Evolutionary conservation across 129 eudicot genomes (phyloP), one percentile per base, ranked within the genome.

Genomic region (Flaveria brownii): DNA sequence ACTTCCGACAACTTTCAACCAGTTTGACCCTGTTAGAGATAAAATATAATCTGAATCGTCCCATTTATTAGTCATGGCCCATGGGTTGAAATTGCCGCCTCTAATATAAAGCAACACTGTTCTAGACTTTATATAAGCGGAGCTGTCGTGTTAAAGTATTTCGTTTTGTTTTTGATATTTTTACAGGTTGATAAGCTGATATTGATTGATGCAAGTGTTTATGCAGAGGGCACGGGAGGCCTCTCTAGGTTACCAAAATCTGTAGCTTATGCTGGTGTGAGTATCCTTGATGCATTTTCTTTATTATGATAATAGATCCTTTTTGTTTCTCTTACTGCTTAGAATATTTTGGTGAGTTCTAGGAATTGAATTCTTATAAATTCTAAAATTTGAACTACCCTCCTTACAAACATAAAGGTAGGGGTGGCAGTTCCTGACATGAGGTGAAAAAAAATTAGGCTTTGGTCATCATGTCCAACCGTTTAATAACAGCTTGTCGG

Each of bases 151-250:
- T 57, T 43, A 22, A 67, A 55, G 39, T 66, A 18, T 71, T 69
- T 74, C 2, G 46, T 15, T 60, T 76, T n/a, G 22, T 15, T 64
- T 36, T 39, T 25, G 39, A 26, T 62, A 45, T 50, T 64, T 26
- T 72, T 30, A 55, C 90, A 91, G 98, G 98, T 94, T 60, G 92
- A 92, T 74, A 91, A 91, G 88, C 82, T 94, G 86, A 74, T 94
- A 77, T 72, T 94, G 71, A 87, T 91, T 68, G 96, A 89, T 74
- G 99, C 96, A 82, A 91, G 99, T 86, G 99, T 94, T 66, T 94
- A 94, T 73, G 87, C 97, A 64, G 97, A 94, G 83, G 99, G 99
- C 63, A 91, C 93, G 4, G 92, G 97, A 60, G 72, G 71, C 80
- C 90, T 91, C 56, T 87, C 96, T 60, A 86, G 78, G 78, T 81